phyloP scores from a whole-genome alignment of 108 stramenopile genomes.

The Cyclotella cryptica region DNA sequence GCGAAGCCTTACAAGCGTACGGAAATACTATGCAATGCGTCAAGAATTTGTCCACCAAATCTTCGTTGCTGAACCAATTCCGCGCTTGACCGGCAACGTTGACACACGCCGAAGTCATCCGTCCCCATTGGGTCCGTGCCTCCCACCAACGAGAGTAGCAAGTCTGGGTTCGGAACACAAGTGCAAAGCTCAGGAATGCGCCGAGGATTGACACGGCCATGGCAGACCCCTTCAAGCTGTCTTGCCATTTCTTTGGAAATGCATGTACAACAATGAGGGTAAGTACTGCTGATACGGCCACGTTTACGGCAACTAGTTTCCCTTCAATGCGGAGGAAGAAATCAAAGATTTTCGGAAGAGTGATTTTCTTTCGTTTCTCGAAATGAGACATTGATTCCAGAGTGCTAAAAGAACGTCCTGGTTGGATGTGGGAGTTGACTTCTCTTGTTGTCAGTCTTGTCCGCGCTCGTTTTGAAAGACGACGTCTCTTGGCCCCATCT shows the following conservation, averaged over 20 bases:
- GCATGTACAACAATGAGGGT: slow-evolving; percentile 26
- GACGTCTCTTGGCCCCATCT: slow-evolving; percentile 26
- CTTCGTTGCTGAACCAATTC: slow-evolving; percentile 21
- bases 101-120: slow-evolving; percentile 27
- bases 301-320: slow-evolving; percentile 25
- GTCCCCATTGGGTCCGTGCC: slow-evolving; percentile 36
- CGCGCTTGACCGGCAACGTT: slow-evolving; percentile 26
- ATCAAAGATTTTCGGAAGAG: slow-evolving; percentile 36
- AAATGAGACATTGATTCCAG: slow-evolving; percentile 26
- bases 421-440: slow-evolving; percentile 36
- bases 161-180: slow-evolving; percentile 37
- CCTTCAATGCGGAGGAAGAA: slow-evolving; percentile 40
- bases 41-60: slow-evolving; percentile 39
- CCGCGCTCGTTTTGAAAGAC: slow-evolving; percentile 34
- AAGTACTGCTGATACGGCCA: slow-evolving; percentile 7
- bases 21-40: slow-evolving; percentile 32
- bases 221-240: slow-evolving; percentile 6
- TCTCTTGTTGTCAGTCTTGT: slow-evolving; percentile 45
- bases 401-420: slow-evolving; percentile 5
- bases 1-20: slow-evolving; percentile 30
- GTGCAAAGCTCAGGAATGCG: slow-evolving; percentile 36
- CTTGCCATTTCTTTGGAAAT: slow-evolving; percentile 19
- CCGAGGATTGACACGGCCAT: slow-evolving; percentile 19
- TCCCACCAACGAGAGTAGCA: slow-evolving; percentile 44
- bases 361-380: slow-evolving; percentile 32